Base-by-base conservation (phyloP, 2,329 filamentous ascomycete genomes). In the Nothopassalora personata region DNA sequence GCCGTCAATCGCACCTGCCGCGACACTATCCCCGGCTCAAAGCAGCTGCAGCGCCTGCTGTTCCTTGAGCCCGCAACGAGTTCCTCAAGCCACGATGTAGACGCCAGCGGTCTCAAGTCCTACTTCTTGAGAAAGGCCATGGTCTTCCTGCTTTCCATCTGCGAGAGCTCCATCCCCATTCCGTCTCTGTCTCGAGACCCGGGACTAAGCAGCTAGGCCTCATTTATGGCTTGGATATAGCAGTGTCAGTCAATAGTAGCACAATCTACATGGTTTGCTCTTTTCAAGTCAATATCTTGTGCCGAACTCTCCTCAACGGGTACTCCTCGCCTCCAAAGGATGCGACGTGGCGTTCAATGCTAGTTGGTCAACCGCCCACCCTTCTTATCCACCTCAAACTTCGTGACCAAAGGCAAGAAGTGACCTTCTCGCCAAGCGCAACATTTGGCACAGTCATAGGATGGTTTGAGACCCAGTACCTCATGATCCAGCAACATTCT, bases 11-110 rank as follows among this genome's bases (percentile, higher is more conserved):
- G 9, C 2, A 19, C 33, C 10, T 56, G 56, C n/a, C 53, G 49
- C 5, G 43, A 30, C 47, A 60, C 53, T 18, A 56, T 53, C 18
- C 36, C 27, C 2, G 47, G 48, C 23, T 60, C 58, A 5, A 34
- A 27, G n/a, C 51, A 53, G 36, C 46, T 56, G 8, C 30, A 39
- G 46, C 54, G 33, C 18, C 45, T 28, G 3, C 19, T 56, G 11
- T 56, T 39, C n/a, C 31, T 51, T 4, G 52, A 27, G 28, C 13
- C 13, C 5, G 18, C 19, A 1, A 13, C 8, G 33, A 23, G 23
- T 23, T 23, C 23, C 23, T 23, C 23, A 23, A 23, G 23, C 3
- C 23, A 23, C 23, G 33, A 13, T 34, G 33, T 13, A 8, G 33
- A 34, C 8, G 33, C 11, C 11, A 34, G 11, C 33, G 33, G 1